Percentiles rank a stretch among this genome's conserved stretches.
Conservation (phyloP, 768 basidiomycete species). For the Rhodotorula paludigena region DNA sequence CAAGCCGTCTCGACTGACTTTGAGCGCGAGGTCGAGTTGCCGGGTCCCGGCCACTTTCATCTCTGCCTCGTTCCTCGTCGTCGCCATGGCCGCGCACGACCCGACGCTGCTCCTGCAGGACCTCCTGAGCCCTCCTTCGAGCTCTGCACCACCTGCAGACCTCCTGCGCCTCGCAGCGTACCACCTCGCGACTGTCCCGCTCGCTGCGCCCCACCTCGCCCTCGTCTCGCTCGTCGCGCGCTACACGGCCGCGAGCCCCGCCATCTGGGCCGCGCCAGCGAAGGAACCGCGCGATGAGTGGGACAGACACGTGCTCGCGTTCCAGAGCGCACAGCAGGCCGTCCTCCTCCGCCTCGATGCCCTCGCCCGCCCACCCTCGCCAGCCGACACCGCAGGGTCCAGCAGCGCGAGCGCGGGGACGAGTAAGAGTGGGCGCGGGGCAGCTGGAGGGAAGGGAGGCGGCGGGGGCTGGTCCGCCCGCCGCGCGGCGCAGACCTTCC, state of each 20-base stretch:
- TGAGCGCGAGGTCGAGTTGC: too few relatives aligned
- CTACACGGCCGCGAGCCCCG: conserved; percentile 14
- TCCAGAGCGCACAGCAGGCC: conserved; percentile 4
- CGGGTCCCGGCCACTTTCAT: too few relatives aligned
- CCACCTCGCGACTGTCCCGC: conserved; percentile 24
- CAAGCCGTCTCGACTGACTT: too few relatives aligned
- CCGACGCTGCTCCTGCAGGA: conserved; percentile 32
- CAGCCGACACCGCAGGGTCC: background rate
- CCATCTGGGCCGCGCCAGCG: conserved; percentile 9
- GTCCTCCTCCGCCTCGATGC: conserved; percentile 19
- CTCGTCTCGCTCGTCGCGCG: conserved; percentile 17
- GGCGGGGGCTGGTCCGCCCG: conserved; percentile 10
- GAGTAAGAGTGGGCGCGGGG: too few relatives aligned
- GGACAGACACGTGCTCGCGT: background rate
- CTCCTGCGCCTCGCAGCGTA: conserved; percentile 16
- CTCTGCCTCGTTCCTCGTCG: background rate
- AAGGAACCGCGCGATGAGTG: too few relatives aligned
- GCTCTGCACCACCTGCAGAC: background rate
- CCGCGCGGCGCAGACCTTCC: conserved; percentile 2
- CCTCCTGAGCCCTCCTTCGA: conserved; percentile 17
- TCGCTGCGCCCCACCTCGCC: conserved; percentile 14
- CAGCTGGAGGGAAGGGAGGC: too few relatives aligned
- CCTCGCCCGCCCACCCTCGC: conserved; percentile 5
- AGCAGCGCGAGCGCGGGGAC: background rate
- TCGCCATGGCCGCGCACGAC: conserved; percentile 16